These are phyloP conservation scores for Vicia villosa DNA, from an alignment of 306 rosid species.

Conservation along the genomic window DNA sequence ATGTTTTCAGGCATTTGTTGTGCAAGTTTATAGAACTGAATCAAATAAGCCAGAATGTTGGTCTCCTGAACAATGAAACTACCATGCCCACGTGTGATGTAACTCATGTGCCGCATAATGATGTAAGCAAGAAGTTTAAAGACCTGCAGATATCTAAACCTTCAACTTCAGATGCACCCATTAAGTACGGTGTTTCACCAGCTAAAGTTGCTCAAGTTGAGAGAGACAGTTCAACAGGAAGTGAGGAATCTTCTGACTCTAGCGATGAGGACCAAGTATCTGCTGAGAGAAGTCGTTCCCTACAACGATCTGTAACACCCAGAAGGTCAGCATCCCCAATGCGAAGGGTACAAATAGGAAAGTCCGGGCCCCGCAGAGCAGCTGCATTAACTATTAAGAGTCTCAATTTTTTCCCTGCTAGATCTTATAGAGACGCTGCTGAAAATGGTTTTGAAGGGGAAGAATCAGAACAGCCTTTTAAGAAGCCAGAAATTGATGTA, in stretches of 20 bases:
- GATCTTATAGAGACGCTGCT: conserved; percentile 55
- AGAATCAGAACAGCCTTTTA: conserved; percentile 53
- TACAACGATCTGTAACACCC: conserved; percentile 67
- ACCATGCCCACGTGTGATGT: conserved; percentile 32
- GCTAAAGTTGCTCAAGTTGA: conserved; percentile 88
- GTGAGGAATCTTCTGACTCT: conserved; percentile 71
- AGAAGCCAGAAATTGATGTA: conserved; percentile 71
- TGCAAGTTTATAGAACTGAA: conserved; percentile 56
- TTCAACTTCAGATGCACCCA: conserved; percentile 47
- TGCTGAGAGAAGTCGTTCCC: conserved; percentile 85
- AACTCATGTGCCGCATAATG: conserved; percentile 24
- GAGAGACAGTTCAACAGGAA: conserved; percentile 71
- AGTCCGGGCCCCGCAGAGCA: conserved; percentile 84
- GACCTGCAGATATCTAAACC: conserved; percentile 49
- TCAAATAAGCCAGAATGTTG: conserved; percentile 41
- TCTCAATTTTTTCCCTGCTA: conserved; percentile 65
- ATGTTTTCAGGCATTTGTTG: conserved; percentile 59
- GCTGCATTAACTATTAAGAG: conserved; percentile 90
- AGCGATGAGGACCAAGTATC: conserved; percentile 68
- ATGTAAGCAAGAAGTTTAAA: conserved; percentile 39
- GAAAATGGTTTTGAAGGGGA: conserved; percentile 68
- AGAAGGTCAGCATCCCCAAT: conserved; percentile 97
- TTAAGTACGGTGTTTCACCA: conserved; percentile 90
- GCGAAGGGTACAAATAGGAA: conserved; percentile 93
- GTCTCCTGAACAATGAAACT: conserved; percentile 47